Percentiles rank a stretch among this genome's conserved stretches.
Evolutionary conservation across 2,329 filamentous ascomycete species (phyloP).

Genomic region (Fusarium sp.): DNA sequence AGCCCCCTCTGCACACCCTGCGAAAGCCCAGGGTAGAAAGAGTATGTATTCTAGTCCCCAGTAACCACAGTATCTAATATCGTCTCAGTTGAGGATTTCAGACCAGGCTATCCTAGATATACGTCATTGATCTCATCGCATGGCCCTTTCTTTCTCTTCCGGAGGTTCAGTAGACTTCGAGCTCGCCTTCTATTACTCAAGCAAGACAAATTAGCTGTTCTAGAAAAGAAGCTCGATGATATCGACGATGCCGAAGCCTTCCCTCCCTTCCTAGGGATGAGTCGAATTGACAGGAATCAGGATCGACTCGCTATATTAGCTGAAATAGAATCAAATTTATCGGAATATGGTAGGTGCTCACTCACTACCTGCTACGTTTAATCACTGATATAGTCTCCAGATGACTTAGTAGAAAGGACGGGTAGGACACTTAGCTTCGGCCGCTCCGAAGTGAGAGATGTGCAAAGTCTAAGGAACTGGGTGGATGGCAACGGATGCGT

Average conservation of each 20-base stretch:
- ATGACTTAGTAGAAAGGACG: background rate
- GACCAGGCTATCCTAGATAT: background rate
- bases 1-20: background rate
- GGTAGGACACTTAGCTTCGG: background rate
- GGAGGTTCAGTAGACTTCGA: background rate
- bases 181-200: background rate
- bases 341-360: background rate
- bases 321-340: background rate
- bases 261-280: background rate
- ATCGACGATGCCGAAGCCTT: background rate
- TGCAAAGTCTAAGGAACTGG: background rate
- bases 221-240: background rate
- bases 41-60: background rate
- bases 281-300: background rate
- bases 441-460: background rate
- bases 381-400: fast-evolving
- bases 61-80: fast-evolving
- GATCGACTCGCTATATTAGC: background rate
- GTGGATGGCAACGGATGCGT: background rate
- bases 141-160: background rate
- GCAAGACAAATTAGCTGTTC: background rate
- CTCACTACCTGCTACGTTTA: fast-evolving
- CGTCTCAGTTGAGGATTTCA: background rate
- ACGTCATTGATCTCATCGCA: slow-evolving; percentile 5
- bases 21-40: background rate